Evolutionary conservation across 106 monocot species (phyloP).

Genomic region (Phalaenopsis aphrodite): DNA sequence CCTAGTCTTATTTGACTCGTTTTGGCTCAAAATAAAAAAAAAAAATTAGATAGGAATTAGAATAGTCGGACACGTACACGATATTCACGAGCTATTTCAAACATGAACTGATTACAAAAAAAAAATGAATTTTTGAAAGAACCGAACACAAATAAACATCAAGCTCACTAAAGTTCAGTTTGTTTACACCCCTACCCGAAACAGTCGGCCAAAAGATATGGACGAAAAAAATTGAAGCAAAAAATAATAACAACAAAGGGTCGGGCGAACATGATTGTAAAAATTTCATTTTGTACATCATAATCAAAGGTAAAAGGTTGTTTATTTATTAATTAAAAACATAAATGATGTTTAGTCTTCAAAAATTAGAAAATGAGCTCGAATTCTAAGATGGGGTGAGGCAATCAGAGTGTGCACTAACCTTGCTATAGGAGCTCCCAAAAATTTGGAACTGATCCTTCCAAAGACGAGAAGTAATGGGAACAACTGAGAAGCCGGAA

Average conservation of each 20-base stretch:
- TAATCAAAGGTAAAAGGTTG: not conserved
- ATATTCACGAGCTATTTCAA: too few relatives aligned
- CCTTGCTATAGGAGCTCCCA: constrained; percentile 53
- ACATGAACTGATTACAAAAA: too few relatives aligned
- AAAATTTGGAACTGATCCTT: constrained; percentile 79
- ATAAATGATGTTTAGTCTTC: not conserved
- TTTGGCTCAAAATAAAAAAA: too few relatives aligned
- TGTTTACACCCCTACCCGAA: too few relatives aligned
- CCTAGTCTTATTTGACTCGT: too few relatives aligned
- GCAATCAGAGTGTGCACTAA: constrained; percentile 12
- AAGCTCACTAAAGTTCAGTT: too few relatives aligned
- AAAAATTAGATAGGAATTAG: too few relatives aligned
- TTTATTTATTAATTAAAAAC: not conserved
- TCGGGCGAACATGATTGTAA: not conserved
- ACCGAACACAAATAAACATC: too few relatives aligned
- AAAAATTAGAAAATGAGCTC: not conserved
- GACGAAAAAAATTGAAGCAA: too few relatives aligned
- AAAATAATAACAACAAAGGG: not conserved
- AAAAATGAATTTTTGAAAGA: too few relatives aligned
- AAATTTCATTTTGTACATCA: not conserved
- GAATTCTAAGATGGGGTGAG: not conserved
- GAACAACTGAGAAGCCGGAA: constrained; percentile 90
- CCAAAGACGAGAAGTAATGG: constrained; percentile 74
- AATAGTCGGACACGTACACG: too few relatives aligned
- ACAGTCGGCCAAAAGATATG: too few relatives aligned